Conservation (phyloP, 2,329 filamentous ascomycete species). For the Diaporthe capsici region DNA sequence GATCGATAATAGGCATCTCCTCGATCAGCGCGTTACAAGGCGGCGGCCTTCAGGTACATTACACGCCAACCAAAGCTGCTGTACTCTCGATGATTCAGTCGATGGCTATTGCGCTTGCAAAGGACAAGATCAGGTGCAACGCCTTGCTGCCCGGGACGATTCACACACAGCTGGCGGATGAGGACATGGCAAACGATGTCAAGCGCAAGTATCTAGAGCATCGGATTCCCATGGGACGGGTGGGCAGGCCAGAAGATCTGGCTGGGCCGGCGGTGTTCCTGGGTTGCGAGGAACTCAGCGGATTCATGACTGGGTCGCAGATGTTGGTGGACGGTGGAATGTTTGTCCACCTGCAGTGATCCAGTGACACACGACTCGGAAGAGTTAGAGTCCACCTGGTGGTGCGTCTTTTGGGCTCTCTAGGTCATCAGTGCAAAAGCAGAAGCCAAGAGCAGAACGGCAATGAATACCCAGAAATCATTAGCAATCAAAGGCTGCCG, state of each 20-base stretch:
- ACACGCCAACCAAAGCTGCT: slow-evolving; percentile 81
- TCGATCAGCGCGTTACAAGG: slow-evolving; percentile 70
- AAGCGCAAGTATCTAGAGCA: slow-evolving; percentile 78
- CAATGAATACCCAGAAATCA: neutral
- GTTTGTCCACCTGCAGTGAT: slow-evolving; percentile 77
- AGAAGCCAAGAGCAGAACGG: no score
- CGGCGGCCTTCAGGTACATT: slow-evolving; percentile 69
- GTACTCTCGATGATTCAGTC: slow-evolving; percentile 78
- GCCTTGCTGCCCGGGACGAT: slow-evolving; percentile 79
- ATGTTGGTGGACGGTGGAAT: slow-evolving; percentile 80
- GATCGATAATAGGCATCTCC: slow-evolving; percentile 74
- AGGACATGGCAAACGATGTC: slow-evolving; percentile 73
- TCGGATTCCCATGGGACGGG: slow-evolving; percentile 74
- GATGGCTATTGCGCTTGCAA: slow-evolving; percentile 75
- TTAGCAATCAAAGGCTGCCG: neutral
- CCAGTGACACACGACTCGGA: neutral
- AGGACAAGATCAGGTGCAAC: slow-evolving; percentile 77
- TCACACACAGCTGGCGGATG: slow-evolving; percentile 78
- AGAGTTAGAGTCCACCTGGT: neutral
- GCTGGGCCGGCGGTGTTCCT: slow-evolving; percentile 81
- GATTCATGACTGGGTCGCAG: slow-evolving; percentile 78
- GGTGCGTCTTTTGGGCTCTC: neutral
- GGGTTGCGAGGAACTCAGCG: slow-evolving; percentile 63
- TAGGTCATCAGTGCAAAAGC: neutral
- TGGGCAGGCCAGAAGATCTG: slow-evolving; percentile 73